These are phyloP conservation scores for Excoecaria agallocha DNA, from an alignment of 345 rosid species.

Conservation along the genomic window DNA sequence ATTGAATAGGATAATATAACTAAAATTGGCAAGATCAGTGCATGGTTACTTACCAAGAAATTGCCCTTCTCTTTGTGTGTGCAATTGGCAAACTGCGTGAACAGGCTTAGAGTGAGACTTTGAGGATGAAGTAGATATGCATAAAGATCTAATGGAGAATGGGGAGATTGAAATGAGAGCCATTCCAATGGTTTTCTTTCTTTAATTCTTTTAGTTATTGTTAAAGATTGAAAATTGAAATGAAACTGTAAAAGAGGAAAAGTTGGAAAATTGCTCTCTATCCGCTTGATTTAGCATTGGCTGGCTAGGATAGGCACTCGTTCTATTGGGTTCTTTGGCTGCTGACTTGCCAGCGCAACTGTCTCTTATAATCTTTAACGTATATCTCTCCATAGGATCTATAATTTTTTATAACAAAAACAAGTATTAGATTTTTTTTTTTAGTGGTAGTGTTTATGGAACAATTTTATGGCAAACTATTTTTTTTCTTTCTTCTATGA, in stretches of 20 bases:
- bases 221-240: background rate
- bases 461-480: no score
- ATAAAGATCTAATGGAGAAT: conserved; percentile 26
- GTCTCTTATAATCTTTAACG: background rate
- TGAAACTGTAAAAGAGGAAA: background rate
- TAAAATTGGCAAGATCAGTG: background rate
- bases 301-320: conserved; percentile 16
- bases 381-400: no score
- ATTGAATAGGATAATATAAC: background rate
- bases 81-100: conserved; percentile 22
- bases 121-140: conserved; percentile 20
- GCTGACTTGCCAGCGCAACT: conserved; percentile 3
- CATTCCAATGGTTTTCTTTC: conserved; percentile 18
- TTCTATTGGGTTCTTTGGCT: conserved; percentile 4
- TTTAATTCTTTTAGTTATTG: background rate
- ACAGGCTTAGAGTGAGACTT: conserved; percentile 27
- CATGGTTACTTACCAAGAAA: conserved; percentile 20
- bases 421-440: no score
- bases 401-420: no score
- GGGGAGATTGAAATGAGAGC: conserved; percentile 39
- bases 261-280: background rate
- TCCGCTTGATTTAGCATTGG: conserved; percentile 15
- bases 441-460: no score
- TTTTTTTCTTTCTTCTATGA: no score
- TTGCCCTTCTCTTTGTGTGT: conserved; percentile 18